Evolutionary conservation across 257 asterid genomes (phyloP).

Genomic region (Ligustrum vulgare): DNA sequence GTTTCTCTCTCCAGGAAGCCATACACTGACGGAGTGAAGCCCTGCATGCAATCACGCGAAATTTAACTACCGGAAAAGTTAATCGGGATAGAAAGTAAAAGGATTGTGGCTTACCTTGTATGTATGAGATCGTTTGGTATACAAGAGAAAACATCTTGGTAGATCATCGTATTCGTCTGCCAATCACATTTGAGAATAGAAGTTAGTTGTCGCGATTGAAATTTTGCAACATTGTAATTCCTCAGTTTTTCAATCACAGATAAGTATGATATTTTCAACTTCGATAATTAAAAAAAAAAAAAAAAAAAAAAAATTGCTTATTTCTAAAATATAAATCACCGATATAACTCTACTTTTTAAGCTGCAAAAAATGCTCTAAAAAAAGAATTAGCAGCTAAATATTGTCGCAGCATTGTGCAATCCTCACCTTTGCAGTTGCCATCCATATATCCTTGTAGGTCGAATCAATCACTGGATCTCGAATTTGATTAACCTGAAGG

Average conservation of each 20-base stretch:
- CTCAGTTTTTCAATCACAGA: no score
- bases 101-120: slow-evolving; percentile 56
- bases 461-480: slow-evolving; percentile 79
- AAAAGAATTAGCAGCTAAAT: slow-evolving; percentile 8
- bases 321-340: not conserved
- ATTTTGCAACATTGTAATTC: not conserved
- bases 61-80: slow-evolving; percentile 9
- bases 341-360: no score
- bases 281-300: not conserved
- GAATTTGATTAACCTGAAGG: slow-evolving; percentile 60
- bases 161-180: slow-evolving; percentile 83
- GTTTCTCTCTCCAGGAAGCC: slow-evolving; percentile 69
- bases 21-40: slow-evolving; percentile 83
- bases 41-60: slow-evolving; percentile 33
- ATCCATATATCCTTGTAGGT: slow-evolving; percentile 94
- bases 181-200: slow-evolving; percentile 15
- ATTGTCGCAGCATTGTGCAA: slow-evolving; percentile 1
- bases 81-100: slow-evolving; percentile 9
- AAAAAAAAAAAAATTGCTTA: not conserved
- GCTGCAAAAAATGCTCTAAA: not conserved
- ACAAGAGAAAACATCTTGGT: slow-evolving; percentile 90
- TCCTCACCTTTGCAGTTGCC: slow-evolving; percentile 88
- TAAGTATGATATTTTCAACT: no score
- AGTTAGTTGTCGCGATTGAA: not conserved
- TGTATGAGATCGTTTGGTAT: slow-evolving; percentile 87